These are phyloP conservation scores for Gyromitra esculenta DNA, from an alignment of 2,329 filamentous ascomycete genomes.

Conservation along the genomic window DNA sequence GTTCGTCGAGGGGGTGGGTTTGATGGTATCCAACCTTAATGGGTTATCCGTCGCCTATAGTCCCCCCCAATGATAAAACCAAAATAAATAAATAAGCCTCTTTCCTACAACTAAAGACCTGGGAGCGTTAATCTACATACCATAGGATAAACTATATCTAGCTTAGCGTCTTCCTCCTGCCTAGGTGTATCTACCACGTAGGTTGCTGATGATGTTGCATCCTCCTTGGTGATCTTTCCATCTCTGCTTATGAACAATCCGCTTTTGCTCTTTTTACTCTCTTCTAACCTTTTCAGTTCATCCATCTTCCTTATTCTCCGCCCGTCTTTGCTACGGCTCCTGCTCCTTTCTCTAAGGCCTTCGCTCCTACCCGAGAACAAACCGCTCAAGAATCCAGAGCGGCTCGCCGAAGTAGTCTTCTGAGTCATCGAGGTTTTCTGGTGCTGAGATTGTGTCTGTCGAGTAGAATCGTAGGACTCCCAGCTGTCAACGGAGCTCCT, in stretches of 20 bases:
- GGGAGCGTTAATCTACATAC: conserved; percentile 15
- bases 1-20: conserved; percentile 3
- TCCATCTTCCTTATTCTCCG: neutral
- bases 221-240: conserved; percentile 8
- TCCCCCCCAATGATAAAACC: conserved; percentile 3
- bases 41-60: conserved; percentile 39
- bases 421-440: conserved; percentile 15
- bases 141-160: conserved; percentile 36
- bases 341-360: conserved; percentile 25
- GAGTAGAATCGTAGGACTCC: conserved; percentile 21
- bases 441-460: conserved; percentile 16
- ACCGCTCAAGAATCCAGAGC: conserved; percentile 27
- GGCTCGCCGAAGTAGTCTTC: conserved; percentile 4
- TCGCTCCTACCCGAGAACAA: conserved; percentile 27
- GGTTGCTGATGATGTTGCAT: conserved; percentile 19
- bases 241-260: conserved; percentile 6
- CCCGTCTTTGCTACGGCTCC: conserved; percentile 1
- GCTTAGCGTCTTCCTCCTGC: conserved; percentile 14
- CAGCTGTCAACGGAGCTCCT: conserved; percentile 41
- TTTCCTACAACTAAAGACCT: neutral
- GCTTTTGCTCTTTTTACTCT: conserved; percentile 8
- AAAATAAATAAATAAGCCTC: conserved; percentile 19
- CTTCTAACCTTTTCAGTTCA: conserved; percentile 16
- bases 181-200: neutral
- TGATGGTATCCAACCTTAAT: conserved; percentile 45